Percentiles rank a stretch among this genome's conserved stretches.
These are phyloP conservation scores for Pinus taeda DNA, from an alignment of 75 land plant species.

Conservation along the genomic window DNA sequence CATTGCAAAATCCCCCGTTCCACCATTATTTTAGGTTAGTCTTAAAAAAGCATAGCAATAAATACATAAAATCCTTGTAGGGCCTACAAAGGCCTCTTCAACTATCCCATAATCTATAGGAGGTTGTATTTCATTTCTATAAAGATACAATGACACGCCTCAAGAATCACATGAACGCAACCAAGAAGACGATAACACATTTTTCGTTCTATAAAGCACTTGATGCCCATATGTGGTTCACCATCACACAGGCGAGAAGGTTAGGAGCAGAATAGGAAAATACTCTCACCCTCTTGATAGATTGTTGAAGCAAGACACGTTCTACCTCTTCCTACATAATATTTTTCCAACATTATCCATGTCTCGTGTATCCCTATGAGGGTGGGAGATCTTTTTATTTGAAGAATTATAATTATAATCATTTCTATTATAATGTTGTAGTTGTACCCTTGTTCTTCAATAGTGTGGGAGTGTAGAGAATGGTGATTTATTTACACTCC, in stretches of 20 bases:
- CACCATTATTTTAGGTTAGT: neutral
- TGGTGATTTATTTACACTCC: no score
- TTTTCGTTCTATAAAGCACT: constrained; percentile 28
- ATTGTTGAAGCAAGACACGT: constrained; percentile 8
- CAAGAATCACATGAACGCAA: constrained; percentile 28
- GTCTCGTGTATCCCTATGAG: neutral
- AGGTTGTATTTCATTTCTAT: constrained; percentile 42
- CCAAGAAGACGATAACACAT: neutral
- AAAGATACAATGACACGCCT: constrained; percentile 27
- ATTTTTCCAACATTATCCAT: constrained; percentile 27
- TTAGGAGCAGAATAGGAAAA: neutral
- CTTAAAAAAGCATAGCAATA: neutral
- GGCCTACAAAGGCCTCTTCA: no score
- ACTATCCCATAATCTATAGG: constrained; percentile 12
- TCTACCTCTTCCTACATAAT: constrained; percentile 14
- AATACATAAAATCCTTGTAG: neutral
- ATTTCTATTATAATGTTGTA: no score
- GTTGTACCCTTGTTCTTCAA: no score
- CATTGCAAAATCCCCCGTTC: no score
- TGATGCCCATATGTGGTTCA: constrained; percentile 21
- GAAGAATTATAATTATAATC: no score
- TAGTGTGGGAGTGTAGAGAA: no score
- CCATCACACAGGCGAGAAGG: constrained; percentile 11
- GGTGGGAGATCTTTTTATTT: neutral
- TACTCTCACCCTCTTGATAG: neutral